Conservation (phyloP, 2,329 filamentous ascomycete species). For the Trichothecium roseum region DNA sequence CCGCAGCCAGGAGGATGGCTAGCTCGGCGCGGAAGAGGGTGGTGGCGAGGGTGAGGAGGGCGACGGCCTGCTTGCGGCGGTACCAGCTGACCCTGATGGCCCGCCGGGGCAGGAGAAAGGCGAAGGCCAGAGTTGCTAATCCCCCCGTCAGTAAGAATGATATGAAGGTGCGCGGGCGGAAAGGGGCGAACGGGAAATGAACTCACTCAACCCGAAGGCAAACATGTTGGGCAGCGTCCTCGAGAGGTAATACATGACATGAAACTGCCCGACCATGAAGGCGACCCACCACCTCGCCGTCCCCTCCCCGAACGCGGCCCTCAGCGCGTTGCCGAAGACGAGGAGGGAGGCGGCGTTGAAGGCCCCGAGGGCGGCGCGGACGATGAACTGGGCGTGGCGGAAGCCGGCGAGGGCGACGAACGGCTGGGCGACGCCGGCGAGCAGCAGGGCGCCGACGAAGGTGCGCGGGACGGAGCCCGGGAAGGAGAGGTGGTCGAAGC, state of each 20-base stretch:
- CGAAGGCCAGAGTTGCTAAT: conserved; percentile 55
- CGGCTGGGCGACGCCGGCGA: conserved; percentile 64
- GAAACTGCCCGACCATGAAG: conserved; percentile 78
- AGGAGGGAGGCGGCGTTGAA: conserved; percentile 63
- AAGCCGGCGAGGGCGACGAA: conserved; percentile 47
- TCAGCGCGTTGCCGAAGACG: conserved; percentile 53
- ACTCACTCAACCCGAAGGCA: conserved; percentile 74
- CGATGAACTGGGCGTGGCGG: conserved; percentile 47
- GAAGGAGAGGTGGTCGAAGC: conserved; percentile 86
- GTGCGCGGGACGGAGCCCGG: conserved; percentile 86
- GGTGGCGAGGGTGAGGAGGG: conserved; percentile 67
- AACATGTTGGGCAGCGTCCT: conserved; percentile 94
- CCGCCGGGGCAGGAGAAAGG: conserved; percentile 28
- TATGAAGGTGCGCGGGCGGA: not conserved
- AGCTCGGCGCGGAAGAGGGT: conserved; percentile 86
- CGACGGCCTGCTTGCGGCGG: conserved; percentile 55
- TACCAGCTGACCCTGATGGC: conserved; percentile 9
- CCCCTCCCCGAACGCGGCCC: conserved; percentile 54
- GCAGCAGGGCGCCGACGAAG: conserved; percentile 70
- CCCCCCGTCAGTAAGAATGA: not conserved
- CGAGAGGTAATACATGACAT: conserved; percentile 85
- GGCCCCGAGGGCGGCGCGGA: conserved; percentile 66
- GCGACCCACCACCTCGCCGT: conserved; percentile 70
- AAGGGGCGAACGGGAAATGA: not conserved
- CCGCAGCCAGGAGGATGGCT: conserved; percentile 64